Base-by-base conservation (phyloP, 306 rosid genomes). In the Prunus kanzakura region DNA sequence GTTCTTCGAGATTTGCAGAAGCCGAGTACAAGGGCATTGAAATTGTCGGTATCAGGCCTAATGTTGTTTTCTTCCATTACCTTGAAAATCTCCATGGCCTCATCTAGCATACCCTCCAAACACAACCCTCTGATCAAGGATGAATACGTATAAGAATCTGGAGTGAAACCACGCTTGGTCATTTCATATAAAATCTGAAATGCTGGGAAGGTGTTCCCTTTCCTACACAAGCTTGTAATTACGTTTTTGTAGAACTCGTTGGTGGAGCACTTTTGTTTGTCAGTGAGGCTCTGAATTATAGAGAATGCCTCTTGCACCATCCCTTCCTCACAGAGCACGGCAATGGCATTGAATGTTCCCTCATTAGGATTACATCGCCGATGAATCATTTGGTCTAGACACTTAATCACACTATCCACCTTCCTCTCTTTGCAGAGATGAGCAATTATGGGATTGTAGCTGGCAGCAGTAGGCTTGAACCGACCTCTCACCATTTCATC, bases 111-210 rank as follows among this genome's bases (percentile, higher is more conserved):
- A 67, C 93, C 97, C 82, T 95, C 98, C 80, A 73, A 32, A 80
- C 97, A 95, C 89, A 95, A 67, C 56, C 98, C 98, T 86, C 92
- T 85, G 72, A 95, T 84, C 91, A 95, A 79, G 68, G 97, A 88
- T 18, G 97, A 92, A 65, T 95, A 88, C 8, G 97, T 90, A 72
- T 81, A 85, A 41, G 97, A 89, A 67, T 92, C 97, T 0, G 99
- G 97, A 2, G 82, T 86, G 58, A 92, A 95, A 57, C 97, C 97
- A n/a, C 71, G 76, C 81, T 84, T 84, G 19, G 90, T 84, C 91
- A 92, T 92, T 85, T 95, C 97, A 66, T 90, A 88, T 79, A 95
- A 84, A 57, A 95, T 57, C 75, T 92, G 92, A 85, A 95, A 90
- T 12, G 99, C 97, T 52, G 96, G 78, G 82, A 86, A 86, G 11